Evolutionary conservation across 345 rosid genomes (phyloP).

Genomic region (Mangifera indica): DNA sequence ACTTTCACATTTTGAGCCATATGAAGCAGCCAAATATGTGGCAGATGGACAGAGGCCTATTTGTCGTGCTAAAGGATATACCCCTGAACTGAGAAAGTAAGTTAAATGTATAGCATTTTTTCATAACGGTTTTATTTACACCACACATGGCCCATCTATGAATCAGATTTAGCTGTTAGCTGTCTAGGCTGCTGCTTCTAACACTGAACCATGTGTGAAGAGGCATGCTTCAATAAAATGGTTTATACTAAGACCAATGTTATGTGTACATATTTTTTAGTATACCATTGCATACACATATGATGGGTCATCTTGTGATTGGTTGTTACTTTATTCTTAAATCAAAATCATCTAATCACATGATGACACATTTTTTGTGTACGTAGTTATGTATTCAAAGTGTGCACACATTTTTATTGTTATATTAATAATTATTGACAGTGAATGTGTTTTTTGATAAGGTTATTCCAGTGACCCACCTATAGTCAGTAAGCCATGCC

Average conservation of each 20-base stretch:
- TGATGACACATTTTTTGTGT: no score
- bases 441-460: background rate
- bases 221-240: background rate
- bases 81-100: conserved; percentile 81
- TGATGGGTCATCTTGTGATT: no score
- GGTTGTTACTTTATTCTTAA: no score
- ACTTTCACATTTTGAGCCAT: conserved; percentile 72
- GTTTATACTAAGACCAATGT: no score
- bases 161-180: conserved; percentile 15
- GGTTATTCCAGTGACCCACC: background rate
- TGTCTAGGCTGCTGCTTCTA: background rate
- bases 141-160: background rate
- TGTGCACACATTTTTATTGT: no score
- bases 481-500: background rate
- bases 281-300: no score
- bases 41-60: conserved; percentile 88
- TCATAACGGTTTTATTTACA: background rate
- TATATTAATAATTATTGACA: background rate
- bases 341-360: no score
- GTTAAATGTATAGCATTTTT: conserved; percentile 26
- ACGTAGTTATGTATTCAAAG: no score
- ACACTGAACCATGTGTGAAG: background rate
- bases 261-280: no score
- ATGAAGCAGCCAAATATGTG: conserved; percentile 92
- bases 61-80: conserved; percentile 74